These are phyloP conservation scores for Heterobasidion occidentale DNA, from an alignment of 1,284 basidiomycete species.

Conservation along the genomic window DNA sequence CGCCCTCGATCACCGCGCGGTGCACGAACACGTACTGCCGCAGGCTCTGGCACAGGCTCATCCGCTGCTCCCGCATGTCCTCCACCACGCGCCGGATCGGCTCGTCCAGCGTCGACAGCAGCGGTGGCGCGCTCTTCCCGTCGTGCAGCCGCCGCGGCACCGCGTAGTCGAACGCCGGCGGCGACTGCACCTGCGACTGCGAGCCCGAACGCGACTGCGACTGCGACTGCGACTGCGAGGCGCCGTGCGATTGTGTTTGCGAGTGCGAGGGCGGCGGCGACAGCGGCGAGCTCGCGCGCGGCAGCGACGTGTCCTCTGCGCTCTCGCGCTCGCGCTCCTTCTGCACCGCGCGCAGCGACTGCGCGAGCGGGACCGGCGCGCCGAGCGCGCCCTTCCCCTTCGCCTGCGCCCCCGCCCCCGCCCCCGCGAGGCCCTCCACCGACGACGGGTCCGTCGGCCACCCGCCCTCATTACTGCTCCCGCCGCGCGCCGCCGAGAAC, in stretches of 20 bases:
- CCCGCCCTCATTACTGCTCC: constrained; percentile 2
- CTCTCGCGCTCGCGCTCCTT: constrained; percentile 6
- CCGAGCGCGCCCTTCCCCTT: neutral
- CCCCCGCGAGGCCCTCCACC: constrained; percentile 5
- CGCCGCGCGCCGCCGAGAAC: constrained; percentile 1
- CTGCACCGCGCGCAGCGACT: too few species aligned
- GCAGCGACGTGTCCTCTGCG: constrained; percentile 5
- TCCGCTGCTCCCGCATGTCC: constrained; percentile 86
- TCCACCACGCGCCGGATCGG: constrained; percentile 75
- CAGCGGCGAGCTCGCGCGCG: neutral
- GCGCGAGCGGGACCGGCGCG: neutral
- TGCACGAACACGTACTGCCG: constrained; percentile 89
- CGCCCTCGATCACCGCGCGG: constrained; percentile 76
- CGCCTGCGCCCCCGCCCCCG: neutral
- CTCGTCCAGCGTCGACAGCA: constrained; percentile 56
- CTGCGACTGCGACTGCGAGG: neutral
- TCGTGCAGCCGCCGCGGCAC: constrained; percentile 51
- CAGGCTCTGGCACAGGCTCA: constrained; percentile 86
- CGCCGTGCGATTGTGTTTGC: too few species aligned
- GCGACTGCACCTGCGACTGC: constrained; percentile 4
- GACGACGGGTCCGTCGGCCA: constrained; percentile 11
- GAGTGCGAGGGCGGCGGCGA: constrained; percentile 2
- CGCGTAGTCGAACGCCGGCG: constrained; percentile 37
- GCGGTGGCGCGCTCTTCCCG: constrained; percentile 39
- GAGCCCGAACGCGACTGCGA: constrained; percentile 9